Evolutionary conservation across 495 filamentous ascomycete species (phyloP).

Genomic region (Aspergillus wentii): DNA sequence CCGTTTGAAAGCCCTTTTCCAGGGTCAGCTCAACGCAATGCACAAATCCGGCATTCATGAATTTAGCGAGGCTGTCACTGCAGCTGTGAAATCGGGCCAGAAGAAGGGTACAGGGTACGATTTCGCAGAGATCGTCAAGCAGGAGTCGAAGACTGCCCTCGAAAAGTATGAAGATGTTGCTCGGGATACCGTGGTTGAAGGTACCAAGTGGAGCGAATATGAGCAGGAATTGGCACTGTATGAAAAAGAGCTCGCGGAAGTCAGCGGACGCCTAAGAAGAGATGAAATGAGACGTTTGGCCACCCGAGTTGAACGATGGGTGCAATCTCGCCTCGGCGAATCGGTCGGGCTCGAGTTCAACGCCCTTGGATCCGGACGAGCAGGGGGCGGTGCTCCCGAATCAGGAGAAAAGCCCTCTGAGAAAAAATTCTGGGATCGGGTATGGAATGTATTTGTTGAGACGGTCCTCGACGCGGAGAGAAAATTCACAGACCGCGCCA

Average conservation of each 20-base stretch:
- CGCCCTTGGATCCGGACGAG: slow-evolving; percentile 80
- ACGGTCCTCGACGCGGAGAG: slow-evolving; percentile 83
- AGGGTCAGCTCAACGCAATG: slow-evolving; percentile 76
- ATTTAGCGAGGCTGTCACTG: slow-evolving; percentile 81
- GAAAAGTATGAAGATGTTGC: slow-evolving; percentile 75
- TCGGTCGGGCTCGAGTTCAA: slow-evolving; percentile 93
- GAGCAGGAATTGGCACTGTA: slow-evolving; percentile 56
- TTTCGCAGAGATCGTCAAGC: slow-evolving; percentile 87
- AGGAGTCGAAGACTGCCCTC: slow-evolving; percentile 71
- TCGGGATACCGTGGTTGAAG: slow-evolving; percentile 64
- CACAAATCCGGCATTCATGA: slow-evolving; percentile 84
- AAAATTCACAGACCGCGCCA: slow-evolving; percentile 80
- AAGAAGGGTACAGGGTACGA: slow-evolving; percentile 87
- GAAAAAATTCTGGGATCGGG: slow-evolving; percentile 90
- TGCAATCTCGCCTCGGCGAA: slow-evolving; percentile 79
- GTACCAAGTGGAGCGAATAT: slow-evolving; percentile 76
- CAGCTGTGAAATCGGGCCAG: slow-evolving; percentile 81
- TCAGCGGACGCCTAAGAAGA: slow-evolving; percentile 72
- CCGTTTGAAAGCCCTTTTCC: slow-evolving; percentile 81
- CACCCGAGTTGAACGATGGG: slow-evolving; percentile 86
- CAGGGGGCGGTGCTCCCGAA: slow-evolving; percentile 73
- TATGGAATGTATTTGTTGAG: slow-evolving; percentile 81
- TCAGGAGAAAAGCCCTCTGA: slow-evolving; percentile 68
- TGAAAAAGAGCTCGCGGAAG: slow-evolving; percentile 80
- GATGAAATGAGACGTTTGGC: slow-evolving; percentile 96